Evolutionary conservation across 805 yeast genomes (phyloP), one percentile per base, ranked within the genome.

Genomic region (Hanseniaspora singularis): DNA sequence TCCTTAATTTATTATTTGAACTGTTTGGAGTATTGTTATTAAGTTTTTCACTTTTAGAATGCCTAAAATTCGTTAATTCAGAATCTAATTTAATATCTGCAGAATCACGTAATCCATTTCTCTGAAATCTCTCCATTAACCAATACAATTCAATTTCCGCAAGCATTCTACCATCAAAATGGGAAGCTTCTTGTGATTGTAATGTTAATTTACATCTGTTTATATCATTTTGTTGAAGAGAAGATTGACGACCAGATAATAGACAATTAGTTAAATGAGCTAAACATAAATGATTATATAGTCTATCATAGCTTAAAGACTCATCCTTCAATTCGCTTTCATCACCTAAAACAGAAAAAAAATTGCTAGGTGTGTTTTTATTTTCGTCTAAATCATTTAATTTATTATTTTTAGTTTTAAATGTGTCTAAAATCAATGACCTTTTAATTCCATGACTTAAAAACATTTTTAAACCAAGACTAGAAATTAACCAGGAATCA

Each of bases 91-190:
- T 14, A n/a, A 44, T 44, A 9, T 31, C 34, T 5, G 16, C 11
- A 3, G 48, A 44, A 18, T 44, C 48, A 14, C 27, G 22, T 7
- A 44, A 27, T 1, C 48, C 48, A 19, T 44, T 44, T 31, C 38
- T 31, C 19, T 44, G 48, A 20, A 44, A 37, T 37, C 48, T 44
- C 12, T 44, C 48, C 31, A 44, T 37, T 6, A 44, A 19, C 48
- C 48, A 58, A 46, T 79, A 74, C 10, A 81, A 67, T 16, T 77
- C 72, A 42, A 81, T 75, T 59, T 83, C 94, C 33, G 86, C 79
- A 7, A 81, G 79, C 76, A 83, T 80, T 50, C 92, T 63, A n/a
- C 83, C 85, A 57, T 83, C 94, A 58, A 82, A 83, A 55, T 81
- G 80, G 5, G 87, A 79, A 2, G 87, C 74, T 30, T 73, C 66